These are phyloP conservation scores for Ustilago bromivora DNA, from an alignment of 1,284 basidiomycete genomes.

Conservation along the genomic window DNA sequence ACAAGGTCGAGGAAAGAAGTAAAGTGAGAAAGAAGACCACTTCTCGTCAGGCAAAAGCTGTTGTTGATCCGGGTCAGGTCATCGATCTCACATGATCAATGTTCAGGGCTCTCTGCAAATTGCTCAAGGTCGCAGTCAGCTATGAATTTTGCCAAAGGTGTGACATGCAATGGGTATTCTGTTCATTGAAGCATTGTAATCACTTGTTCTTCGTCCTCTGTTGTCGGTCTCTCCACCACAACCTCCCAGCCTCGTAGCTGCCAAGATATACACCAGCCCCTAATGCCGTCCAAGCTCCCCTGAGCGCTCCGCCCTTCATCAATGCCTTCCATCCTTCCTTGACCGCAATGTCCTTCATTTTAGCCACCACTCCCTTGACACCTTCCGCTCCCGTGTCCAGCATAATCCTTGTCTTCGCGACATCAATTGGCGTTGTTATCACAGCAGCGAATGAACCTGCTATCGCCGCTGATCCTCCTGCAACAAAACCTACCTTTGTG, in stretches of 20 bases:
- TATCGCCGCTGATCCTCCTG: conserved; percentile 48
- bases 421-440: conserved; percentile 58
- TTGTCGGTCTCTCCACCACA: conserved; percentile 61
- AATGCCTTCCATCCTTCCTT: conserved; percentile 54
- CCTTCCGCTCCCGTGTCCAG: conserved; percentile 26
- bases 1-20: conserved; percentile 3
- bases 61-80: conserved; percentile 5
- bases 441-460: conserved; percentile 54
- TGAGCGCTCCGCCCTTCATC: conserved; percentile 55
- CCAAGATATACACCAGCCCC: conserved; percentile 65
- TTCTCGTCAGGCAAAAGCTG: conserved; percentile 11
- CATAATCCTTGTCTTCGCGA: conserved; percentile 64
- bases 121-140: neutral
- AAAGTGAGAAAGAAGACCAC: neutral
- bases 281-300: conserved; percentile 61
- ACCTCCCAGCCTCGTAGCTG: conserved; percentile 59
- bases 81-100: conserved; percentile 31
- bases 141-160: neutral
- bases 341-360: conserved; percentile 39
- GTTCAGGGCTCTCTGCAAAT: neutral
- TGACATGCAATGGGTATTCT: neutral
- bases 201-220: conserved; percentile 16
- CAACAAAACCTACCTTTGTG: conserved; percentile 51
- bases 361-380: conserved; percentile 36
- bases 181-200: neutral